These are phyloP conservation scores for Fallopia convolvulus DNA, from an alignment of 148 eudicot genomes.

Conservation along the genomic window DNA sequence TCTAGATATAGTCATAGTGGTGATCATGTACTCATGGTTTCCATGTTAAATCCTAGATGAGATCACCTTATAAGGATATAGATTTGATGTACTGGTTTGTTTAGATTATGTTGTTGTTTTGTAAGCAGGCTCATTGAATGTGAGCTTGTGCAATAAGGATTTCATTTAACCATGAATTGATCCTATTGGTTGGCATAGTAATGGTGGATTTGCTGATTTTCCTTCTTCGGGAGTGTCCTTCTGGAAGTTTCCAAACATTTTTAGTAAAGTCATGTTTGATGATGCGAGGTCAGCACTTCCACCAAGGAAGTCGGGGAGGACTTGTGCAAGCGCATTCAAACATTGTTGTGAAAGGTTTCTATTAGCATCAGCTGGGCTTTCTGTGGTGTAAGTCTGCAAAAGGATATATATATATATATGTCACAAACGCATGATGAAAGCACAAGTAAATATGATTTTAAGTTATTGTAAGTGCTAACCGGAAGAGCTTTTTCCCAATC, in stretches of 20 bases:
- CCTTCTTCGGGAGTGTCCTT: conserved; percentile 90
- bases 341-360: conserved; percentile 81
- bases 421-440: neutral
- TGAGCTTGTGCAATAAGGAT: no score
- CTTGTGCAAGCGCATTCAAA: conserved; percentile 77
- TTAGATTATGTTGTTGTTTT: no score
- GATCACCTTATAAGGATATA: no score
- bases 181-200: conserved; percentile 97
- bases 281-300: conserved; percentile 98
- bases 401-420: neutral
- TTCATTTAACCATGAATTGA: no score
- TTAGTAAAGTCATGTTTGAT: conserved; percentile 91
- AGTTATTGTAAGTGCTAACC: conserved; percentile 44
- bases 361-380: conserved; percentile 86
- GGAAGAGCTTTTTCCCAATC: conserved; percentile 98
- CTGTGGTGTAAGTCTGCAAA: conserved; percentile 74
- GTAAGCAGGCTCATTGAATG: no score
- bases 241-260: conserved; percentile 90
- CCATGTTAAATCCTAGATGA: no score
- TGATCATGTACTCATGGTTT: no score
- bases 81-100: no score
- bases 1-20: no score
- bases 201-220: conserved; percentile 60
- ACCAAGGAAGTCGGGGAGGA: conserved; percentile 83
- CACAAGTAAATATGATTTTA: neutral